Evolutionary conservation across 2,329 filamentous ascomycete species (phyloP).

Genomic region (Nothopassalora personata): DNA sequence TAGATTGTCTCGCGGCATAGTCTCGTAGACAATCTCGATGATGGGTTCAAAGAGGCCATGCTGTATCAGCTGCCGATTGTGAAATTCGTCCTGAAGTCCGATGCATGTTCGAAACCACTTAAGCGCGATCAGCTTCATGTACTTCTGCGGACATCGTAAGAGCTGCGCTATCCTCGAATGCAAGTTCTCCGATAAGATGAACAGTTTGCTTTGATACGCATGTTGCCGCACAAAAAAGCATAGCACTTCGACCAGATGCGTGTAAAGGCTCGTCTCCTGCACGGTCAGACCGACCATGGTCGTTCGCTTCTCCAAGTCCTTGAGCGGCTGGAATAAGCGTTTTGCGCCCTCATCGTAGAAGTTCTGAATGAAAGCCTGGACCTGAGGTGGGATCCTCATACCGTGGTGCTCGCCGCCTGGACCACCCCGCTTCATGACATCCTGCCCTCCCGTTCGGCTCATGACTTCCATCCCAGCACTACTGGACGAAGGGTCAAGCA

Average conservation of each 20-base stretch:
- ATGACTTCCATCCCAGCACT: slow-evolving; percentile 57
- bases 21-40: slow-evolving; percentile 74
- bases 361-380: slow-evolving; percentile 76
- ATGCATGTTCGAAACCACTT: slow-evolving; percentile 90
- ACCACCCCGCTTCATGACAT: slow-evolving; percentile 54
- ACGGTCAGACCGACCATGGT: slow-evolving; percentile 58
- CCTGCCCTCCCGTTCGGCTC: slow-evolving; percentile 57
- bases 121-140: slow-evolving; percentile 82
- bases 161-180: slow-evolving; percentile 76
- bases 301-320: slow-evolving; percentile 64
- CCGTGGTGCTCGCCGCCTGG: slow-evolving; percentile 16
- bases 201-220: slow-evolving; percentile 77
- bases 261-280: slow-evolving; percentile 83
- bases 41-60: slow-evolving; percentile 79
- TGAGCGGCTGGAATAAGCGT: slow-evolving; percentile 79
- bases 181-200: slow-evolving; percentile 75
- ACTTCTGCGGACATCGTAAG: slow-evolving; percentile 78
- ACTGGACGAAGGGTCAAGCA: slow-evolving; percentile 68
- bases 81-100: slow-evolving; percentile 83
- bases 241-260: slow-evolving; percentile 85
- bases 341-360: slow-evolving; percentile 87
- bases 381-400: slow-evolving; percentile 51
- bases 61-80: slow-evolving; percentile 76
- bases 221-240: slow-evolving; percentile 93
- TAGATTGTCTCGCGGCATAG: slow-evolving; percentile 87